Conservation (phyloP, 306 rosid species). For the Malus asiatica region DNA sequence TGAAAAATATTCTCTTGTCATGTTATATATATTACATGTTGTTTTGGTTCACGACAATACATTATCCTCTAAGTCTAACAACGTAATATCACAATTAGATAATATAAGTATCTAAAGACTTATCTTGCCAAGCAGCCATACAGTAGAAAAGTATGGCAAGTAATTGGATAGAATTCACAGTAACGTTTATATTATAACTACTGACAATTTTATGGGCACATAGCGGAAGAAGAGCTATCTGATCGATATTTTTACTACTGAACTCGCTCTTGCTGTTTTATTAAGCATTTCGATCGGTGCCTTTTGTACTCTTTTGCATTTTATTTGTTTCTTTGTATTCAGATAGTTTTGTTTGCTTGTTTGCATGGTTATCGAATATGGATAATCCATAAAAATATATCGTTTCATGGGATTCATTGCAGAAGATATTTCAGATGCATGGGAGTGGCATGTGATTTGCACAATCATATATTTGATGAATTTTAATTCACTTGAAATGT, state of each 20-base stretch:
- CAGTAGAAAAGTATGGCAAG: too few species aligned
- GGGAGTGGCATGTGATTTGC: constrained; percentile 4
- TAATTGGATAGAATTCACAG: too few species aligned
- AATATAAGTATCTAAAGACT: too few species aligned
- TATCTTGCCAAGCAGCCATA: too few species aligned
- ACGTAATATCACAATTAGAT: too few species aligned
- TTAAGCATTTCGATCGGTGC: neutral
- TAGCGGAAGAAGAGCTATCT: neutral
- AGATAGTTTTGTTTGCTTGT: neutral
- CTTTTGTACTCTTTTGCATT: neutral
- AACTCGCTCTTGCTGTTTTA: neutral
- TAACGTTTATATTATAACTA: too few species aligned
- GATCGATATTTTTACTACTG: neutral
- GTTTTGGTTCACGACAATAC: too few species aligned
- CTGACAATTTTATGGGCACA: too few species aligned
- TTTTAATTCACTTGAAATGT: too few species aligned
- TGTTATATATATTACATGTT: too few species aligned
- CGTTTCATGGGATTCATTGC: neutral
- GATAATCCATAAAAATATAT: neutral
- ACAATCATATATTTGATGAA: neutral
- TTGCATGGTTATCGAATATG: neutral
- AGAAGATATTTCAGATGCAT: neutral
- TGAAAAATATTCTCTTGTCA: too few species aligned
- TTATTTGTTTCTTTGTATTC: neutral
- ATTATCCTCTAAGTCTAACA: too few species aligned